Evolutionary conservation across 345 rosid species (phyloP).

Genomic region (Moricandia moricandioides): DNA sequence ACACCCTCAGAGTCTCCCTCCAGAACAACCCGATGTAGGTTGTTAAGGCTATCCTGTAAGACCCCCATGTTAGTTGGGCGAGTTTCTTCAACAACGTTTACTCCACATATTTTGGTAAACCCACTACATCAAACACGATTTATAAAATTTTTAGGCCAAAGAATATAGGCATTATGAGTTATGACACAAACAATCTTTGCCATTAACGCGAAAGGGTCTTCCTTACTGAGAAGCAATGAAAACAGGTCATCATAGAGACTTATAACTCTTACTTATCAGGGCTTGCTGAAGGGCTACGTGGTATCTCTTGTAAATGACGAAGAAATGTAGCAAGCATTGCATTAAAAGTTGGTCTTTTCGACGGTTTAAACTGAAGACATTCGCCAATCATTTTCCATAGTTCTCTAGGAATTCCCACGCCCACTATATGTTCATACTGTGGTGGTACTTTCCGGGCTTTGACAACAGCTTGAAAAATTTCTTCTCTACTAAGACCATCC

Average conservation of each 20-base stretch:
- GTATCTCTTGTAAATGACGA: slow-evolving; percentile 90
- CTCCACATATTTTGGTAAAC: slow-evolving; percentile 47
- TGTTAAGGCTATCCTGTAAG: slow-evolving; percentile 56
- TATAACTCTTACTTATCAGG: slow-evolving; percentile 71
- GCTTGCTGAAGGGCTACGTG: slow-evolving; percentile 85
- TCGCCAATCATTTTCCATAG: slow-evolving; percentile 99
- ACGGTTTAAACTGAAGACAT: slow-evolving; percentile 89
- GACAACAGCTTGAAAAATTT: slow-evolving; percentile 85
- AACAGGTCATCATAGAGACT: slow-evolving; percentile 13
- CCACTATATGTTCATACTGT: slow-evolving; percentile 93
- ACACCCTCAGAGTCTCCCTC: slow-evolving; percentile 78
- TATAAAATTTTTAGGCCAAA: slow-evolving; percentile 7
- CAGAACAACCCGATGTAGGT: slow-evolving; percentile 66
- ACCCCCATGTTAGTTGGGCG: slow-evolving; percentile 47
- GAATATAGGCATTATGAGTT: not conserved
- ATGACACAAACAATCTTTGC: slow-evolving; percentile 5
- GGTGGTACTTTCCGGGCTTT: slow-evolving; percentile 84
- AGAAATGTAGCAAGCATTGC: slow-evolving; percentile 89
- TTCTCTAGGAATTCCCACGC: slow-evolving; percentile 94
- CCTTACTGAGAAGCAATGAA: slow-evolving; percentile 7
- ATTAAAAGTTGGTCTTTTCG: slow-evolving; percentile 82
- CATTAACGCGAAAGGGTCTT: not conserved
- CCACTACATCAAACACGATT: slow-evolving; percentile 47
- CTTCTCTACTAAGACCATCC: slow-evolving; percentile 90
- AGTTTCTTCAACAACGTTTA: slow-evolving; percentile 54